Evolutionary conservation across 805 yeast species (phyloP).

Genomic region (Sugiyamaella valdiviana): DNA sequence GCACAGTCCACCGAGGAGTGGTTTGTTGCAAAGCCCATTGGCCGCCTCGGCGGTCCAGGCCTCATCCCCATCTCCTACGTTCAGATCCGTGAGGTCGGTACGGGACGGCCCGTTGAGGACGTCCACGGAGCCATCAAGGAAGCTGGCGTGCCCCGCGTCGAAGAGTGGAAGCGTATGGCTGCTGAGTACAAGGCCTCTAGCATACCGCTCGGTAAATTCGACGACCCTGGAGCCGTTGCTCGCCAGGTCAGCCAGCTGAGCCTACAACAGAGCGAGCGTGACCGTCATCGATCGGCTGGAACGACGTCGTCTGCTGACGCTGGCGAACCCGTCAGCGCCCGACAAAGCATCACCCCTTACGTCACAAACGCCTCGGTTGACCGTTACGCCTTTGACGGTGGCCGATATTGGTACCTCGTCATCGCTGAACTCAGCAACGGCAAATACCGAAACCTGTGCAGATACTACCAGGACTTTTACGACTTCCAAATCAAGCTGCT

Average conservation of each 20-base stretch:
- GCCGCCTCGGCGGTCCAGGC: constrained; percentile 95
- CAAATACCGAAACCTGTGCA: constrained; percentile 61
- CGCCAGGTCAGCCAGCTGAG: constrained; percentile 1
- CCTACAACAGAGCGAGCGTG: neutral
- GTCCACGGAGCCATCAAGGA: constrained; percentile 52
- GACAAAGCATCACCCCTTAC: constrained; percentile 21
- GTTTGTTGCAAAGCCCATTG: constrained; percentile 96
- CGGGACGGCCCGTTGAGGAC: constrained; percentile 53
- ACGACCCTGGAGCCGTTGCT: constrained; percentile 26
- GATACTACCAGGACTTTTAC: constrained; percentile 93
- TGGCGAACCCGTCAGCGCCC: neutral
- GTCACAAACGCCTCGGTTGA: constrained; percentile 70
- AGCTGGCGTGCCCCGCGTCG: constrained; percentile 82
- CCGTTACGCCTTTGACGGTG: constrained; percentile 71
- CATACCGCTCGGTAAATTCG: constrained; percentile 55
- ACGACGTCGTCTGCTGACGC: neutral
- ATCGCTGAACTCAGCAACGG: constrained; percentile 63
- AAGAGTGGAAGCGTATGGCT: constrained; percentile 88
- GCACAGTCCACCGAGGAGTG: constrained; percentile 96
- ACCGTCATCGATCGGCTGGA: constrained; percentile 1
- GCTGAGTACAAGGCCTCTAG: constrained; percentile 90
- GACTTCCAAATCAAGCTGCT: constrained; percentile 81
- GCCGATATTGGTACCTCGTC: constrained; percentile 83
- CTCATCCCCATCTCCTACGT: constrained; percentile 88
- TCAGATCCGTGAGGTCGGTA: constrained; percentile 70